Conservation (phyloP, 805 yeast genomes). For the Candida bentonensis region DNA sequence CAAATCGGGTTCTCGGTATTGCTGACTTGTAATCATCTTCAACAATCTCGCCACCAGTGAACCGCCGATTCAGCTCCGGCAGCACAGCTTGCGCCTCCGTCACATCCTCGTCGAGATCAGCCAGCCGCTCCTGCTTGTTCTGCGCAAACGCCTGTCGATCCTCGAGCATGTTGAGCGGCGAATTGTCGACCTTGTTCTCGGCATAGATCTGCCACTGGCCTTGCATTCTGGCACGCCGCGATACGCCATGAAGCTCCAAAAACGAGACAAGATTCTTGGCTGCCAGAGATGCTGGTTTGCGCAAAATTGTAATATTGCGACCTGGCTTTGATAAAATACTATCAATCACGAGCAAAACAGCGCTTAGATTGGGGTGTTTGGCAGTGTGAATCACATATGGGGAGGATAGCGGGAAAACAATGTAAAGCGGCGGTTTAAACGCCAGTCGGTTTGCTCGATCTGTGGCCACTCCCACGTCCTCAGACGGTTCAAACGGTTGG, state of each 20-base stretch:
- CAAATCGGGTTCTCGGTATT: not conserved
- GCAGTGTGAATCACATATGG: not conserved
- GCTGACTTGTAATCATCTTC: not conserved
- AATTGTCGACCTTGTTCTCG: not conserved
- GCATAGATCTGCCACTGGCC: not conserved
- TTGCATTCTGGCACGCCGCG: not conserved
- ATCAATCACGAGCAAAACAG: not conserved
- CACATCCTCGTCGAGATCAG: not conserved
- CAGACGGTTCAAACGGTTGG: not conserved
- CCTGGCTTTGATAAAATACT: not conserved
- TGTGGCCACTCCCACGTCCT: not conserved
- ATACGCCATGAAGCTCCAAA: not conserved
- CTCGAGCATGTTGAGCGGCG: not conserved
- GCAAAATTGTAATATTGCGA: not conserved
- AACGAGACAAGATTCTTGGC: not conserved
- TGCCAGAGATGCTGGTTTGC: not conserved
- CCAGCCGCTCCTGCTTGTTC: not conserved
- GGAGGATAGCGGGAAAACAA: not conserved
- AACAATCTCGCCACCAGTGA: not conserved
- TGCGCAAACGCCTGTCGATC: not conserved
- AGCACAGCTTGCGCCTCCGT: not conserved
- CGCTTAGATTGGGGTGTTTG: not conserved
- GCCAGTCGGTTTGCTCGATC: not conserved
- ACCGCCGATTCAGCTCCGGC: not conserved
- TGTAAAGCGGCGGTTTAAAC: not conserved